Percentiles rank a stretch among this genome's conserved stretches.
phyloP scores from a whole-genome alignment of 371 early-diverging fungal species.

The Mucor mucedo region DNA sequence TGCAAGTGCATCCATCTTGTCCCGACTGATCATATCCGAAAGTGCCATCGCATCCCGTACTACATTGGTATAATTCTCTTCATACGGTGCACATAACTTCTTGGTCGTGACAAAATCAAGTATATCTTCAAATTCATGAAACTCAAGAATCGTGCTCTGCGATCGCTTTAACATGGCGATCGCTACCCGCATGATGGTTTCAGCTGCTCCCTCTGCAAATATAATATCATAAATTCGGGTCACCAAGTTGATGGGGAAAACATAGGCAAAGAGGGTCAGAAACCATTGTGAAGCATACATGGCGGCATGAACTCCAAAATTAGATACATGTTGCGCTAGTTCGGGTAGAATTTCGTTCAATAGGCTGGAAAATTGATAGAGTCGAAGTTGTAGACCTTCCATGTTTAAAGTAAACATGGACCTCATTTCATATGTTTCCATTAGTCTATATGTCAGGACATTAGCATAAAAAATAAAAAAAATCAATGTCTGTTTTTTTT shows the following conservation, averaged over 20 bases:
- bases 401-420: slow-evolving; percentile 82
- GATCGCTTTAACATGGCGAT: slow-evolving; percentile 86
- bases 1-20: slow-evolving; percentile 58
- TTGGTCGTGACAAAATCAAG: slow-evolving; percentile 72
- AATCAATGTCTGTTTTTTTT: slow-evolving; percentile 2
- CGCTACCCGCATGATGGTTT: slow-evolving; percentile 87
- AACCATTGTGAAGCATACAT: slow-evolving; percentile 57
- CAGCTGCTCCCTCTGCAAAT: slow-evolving; percentile 85
- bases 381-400: slow-evolving; percentile 83
- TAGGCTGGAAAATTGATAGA: slow-evolving; percentile 85
- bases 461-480: not conserved
- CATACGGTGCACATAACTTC: slow-evolving; percentile 78
- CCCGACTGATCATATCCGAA: slow-evolving; percentile 66
- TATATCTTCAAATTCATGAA: slow-evolving; percentile 80
- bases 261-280: slow-evolving; percentile 88
- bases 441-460: slow-evolving; percentile 50
- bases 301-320: slow-evolving; percentile 77
- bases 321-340: slow-evolving; percentile 72
- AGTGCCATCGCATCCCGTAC: slow-evolving; percentile 82
- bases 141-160: slow-evolving; percentile 59
- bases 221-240: slow-evolving; percentile 84
- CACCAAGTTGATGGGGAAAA: slow-evolving; percentile 78
- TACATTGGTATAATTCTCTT: slow-evolving; percentile 66
- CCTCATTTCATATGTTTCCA: slow-evolving; percentile 91
- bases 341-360: slow-evolving; percentile 81